These are phyloP conservation scores for Paraphysoderma sedebokerense DNA, from an alignment of 371 early-diverging fungal species.

Conservation along the genomic window DNA sequence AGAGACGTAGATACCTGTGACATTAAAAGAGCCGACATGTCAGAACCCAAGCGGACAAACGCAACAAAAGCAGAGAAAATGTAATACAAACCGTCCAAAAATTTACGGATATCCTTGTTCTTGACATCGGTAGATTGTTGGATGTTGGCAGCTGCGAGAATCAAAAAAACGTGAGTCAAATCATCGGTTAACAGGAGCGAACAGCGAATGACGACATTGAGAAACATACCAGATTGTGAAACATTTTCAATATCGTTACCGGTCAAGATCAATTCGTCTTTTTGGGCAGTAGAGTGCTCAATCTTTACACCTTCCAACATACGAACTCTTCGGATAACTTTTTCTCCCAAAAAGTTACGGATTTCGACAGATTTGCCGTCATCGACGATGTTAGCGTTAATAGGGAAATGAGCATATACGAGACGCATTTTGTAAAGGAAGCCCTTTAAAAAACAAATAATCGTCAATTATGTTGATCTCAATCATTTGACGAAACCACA, in stretches of 20 bases:
- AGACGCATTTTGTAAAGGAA: slow-evolving; percentile 99
- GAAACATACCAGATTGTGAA: slow-evolving; percentile 67
- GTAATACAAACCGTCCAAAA: slow-evolving; percentile 86
- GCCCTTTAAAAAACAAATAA: slow-evolving; percentile 61
- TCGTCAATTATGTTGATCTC: slow-evolving; percentile 19
- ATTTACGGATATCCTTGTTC: slow-evolving; percentile 98
- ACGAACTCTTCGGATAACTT: slow-evolving; percentile 72
- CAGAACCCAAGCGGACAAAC: neutral
- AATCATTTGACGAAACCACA: slow-evolving; percentile 2
- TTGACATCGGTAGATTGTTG: slow-evolving; percentile 70
- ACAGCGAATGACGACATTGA: slow-evolving; percentile 1
- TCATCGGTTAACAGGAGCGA: neutral
- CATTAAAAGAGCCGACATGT: neutral
- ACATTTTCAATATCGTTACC: slow-evolving; percentile 97
- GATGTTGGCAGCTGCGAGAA: slow-evolving; percentile 55
- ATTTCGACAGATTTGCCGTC: slow-evolving; percentile 78
- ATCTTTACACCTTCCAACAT: slow-evolving; percentile 87
- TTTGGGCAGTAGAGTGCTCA: slow-evolving; percentile 64
- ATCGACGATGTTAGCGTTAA: slow-evolving; percentile 87
- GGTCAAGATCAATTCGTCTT: slow-evolving; percentile 92
- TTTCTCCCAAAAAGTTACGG: slow-evolving; percentile 99
- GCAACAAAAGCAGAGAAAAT: neutral
- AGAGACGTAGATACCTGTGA: slow-evolving; percentile 97
- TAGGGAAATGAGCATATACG: slow-evolving; percentile 99
- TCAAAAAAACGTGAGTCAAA: slow-evolving; percentile 1